Base-by-base conservation (phyloP, 2,329 filamentous ascomycete genomes). In the Stemphylium lycopersici region DNA sequence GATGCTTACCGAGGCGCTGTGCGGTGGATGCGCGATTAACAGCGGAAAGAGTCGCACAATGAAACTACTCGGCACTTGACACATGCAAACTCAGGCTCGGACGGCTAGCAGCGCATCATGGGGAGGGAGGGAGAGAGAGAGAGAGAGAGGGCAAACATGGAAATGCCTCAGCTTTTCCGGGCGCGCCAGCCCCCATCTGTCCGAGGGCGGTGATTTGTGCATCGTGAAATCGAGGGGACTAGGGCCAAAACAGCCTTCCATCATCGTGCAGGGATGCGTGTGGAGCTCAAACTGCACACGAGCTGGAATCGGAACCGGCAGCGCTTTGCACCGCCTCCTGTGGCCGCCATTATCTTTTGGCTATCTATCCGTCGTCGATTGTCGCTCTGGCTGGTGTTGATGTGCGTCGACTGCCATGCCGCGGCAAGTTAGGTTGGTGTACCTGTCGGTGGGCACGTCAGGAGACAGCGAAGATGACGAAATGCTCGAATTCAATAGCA, bases 101-200 rank as follows among this genome's bases (percentile, higher is more conserved):
- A 31, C 43, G 52, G 40, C 41, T 38, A 48, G 48, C 42, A 29
- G 49, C 33, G 41, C 40, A 49, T 29, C 15, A 33, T 52, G 43
- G 50, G n/a, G n/a, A n/a, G n/a, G n/a, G n/a, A n/a, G n/a, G n/a
- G n/a, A 39, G 48, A 52, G 46, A 42, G 16, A 15, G 8, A 18
- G 3, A 26, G 18, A 47, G 43, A 40, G 43, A 11, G 6, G 26
- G 26, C 26, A 8, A 29, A 29, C 2, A 29, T 29, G 26, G 26
- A 68, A 67, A 66, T 67, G 59, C 62, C 62, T 65, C 62, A 66
- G 47, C 47, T 61, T 62, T 62, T 62, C 59, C 57, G 61, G 48
- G 18, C 18, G 18, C 18, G 26, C 47, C 22, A 47, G 43, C 34
- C 52, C 54, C 67, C 67, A 58, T 56, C 67, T 52, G 59, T 57